Evolutionary conservation across 108 stramenopile species (phyloP).

Genomic region (Epithemia pelagica): DNA sequence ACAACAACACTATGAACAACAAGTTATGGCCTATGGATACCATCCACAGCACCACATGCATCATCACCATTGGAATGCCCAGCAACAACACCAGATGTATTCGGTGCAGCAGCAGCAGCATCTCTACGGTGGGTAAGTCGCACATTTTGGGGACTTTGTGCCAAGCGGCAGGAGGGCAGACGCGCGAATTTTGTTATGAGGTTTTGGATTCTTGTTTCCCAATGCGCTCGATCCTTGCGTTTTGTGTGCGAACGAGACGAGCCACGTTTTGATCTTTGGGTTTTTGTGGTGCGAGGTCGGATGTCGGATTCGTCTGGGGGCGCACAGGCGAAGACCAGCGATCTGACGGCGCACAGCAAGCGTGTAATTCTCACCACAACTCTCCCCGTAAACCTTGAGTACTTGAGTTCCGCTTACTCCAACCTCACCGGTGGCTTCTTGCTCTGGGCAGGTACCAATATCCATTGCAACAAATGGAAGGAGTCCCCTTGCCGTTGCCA

Average conservation of each 20-base stretch:
- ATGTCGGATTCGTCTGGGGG: neutral
- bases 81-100: neutral
- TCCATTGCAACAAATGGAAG: slow-evolving; percentile 42
- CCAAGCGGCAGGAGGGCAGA: neutral
- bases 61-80: neutral
- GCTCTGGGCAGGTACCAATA: slow-evolving; percentile 32
- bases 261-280: neutral
- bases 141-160: neutral
- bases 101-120: slow-evolving; percentile 1
- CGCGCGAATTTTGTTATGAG: neutral
- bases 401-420: neutral
- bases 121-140: neutral
- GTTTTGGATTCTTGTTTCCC: no score
- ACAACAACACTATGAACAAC: neutral
- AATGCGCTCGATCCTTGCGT: no score
- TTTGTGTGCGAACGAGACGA: neutral
- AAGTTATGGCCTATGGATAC: neutral
- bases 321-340: neutral
- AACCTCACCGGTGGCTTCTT: slow-evolving; percentile 1
- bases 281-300: neutral
- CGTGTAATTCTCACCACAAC: neutral
- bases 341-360: slow-evolving; percentile 1
- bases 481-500: slow-evolving; percentile 31
- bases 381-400: neutral
- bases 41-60: neutral